phyloP scores from a whole-genome alignment of 768 basidiomycete species.

The Hydnomerulius pinastri region DNA sequence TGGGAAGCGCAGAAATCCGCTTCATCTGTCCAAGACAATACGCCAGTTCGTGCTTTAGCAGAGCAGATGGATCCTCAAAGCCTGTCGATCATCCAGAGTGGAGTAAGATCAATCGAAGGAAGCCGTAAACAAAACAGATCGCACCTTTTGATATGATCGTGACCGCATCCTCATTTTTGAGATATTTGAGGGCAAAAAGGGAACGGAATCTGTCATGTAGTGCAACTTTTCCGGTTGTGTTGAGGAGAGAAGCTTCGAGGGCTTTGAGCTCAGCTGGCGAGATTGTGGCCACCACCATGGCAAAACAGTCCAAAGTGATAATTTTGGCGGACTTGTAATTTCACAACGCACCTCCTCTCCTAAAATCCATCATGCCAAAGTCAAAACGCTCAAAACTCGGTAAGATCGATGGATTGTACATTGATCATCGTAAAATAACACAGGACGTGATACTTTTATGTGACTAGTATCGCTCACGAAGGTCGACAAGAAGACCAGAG shows the following conservation, averaged over 20 bases:
- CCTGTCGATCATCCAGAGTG: conserved; percentile 45
- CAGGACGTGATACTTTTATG: conserved; percentile 12
- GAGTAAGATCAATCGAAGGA: not conserved
- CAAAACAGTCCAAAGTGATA: conserved; percentile 28
- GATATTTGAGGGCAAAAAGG: conserved; percentile 87
- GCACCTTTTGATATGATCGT: conserved; percentile 83
- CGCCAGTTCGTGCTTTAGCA: conserved; percentile 96
- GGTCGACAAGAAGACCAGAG: conserved; percentile 90
- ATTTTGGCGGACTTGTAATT: conserved; percentile 55
- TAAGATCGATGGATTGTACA: conserved; percentile 39
- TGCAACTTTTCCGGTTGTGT: conserved; percentile 66
- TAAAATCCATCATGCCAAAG: conserved; percentile 64
- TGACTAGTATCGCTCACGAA: conserved; percentile 86
- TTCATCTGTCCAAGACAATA: conserved; percentile 96
- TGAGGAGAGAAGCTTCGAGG: conserved; percentile 79
- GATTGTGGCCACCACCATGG: conserved; percentile 36
- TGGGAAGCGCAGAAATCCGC: conserved; percentile 68
- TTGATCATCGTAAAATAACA: conserved; percentile 3
- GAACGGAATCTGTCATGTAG: conserved; percentile 89
- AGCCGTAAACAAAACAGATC: conserved; percentile 11
- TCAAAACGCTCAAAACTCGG: conserved; percentile 90
- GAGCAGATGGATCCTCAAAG: conserved; percentile 81
- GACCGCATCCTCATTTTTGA: conserved; percentile 79
- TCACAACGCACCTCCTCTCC: conserved; percentile 11
- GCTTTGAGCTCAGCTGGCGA: conserved; percentile 57